Evolutionary conservation across 208 protist species (phyloP).

Genomic region (Leishmania tropica): DNA sequence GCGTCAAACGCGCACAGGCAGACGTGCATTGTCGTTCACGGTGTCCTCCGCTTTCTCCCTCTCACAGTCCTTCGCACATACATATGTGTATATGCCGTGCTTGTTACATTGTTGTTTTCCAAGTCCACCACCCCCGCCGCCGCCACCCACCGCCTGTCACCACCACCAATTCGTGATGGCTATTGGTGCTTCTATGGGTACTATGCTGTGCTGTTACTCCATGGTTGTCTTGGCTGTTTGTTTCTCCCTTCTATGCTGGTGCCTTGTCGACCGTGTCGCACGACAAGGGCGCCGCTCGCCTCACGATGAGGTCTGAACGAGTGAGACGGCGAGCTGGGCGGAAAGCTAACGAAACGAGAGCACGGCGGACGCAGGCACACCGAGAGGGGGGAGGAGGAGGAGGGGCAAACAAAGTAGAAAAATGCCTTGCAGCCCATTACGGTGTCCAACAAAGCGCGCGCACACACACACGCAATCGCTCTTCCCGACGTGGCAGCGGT

Average conservation of each 20-base stretch:
- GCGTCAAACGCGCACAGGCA: neutral
- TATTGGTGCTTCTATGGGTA: too few species aligned
- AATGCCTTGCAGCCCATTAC: too few species aligned
- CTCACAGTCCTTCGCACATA: neutral
- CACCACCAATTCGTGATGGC: neutral
- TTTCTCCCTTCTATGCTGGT: too few species aligned
- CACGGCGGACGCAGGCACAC: neutral
- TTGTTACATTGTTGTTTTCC: neutral
- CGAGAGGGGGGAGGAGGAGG: neutral
- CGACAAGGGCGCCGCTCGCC: neutral
- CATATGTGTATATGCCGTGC: neutral
- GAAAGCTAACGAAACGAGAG: neutral
- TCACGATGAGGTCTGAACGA: neutral
- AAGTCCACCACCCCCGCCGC: neutral
- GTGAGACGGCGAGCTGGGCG: neutral
- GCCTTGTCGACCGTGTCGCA: neutral
- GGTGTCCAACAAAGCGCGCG: too few species aligned
- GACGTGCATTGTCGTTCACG: neutral
- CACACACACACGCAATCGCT: neutral
- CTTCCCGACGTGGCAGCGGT: neutral
- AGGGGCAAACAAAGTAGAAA: too few species aligned
- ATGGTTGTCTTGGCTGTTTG: neutral
- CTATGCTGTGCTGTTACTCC: neutral
- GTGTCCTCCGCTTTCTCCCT: neutral
- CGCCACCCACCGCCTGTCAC: neutral